Evolutionary conservation across 2,329 filamentous ascomycete genomes (phyloP).

Genomic region (Colletotrichum sp.): DNA sequence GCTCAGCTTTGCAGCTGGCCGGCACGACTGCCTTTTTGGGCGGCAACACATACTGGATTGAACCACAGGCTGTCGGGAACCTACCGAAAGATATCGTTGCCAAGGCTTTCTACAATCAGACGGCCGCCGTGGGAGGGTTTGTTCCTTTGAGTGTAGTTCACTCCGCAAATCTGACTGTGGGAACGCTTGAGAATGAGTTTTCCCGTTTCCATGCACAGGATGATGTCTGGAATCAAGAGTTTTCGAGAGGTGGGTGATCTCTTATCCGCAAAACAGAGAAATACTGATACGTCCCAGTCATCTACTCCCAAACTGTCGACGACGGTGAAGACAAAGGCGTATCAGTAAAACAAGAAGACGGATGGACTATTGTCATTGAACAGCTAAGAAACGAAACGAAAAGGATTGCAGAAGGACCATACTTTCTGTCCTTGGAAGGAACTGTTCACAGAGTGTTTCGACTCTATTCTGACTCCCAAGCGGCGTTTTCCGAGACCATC

Average conservation of each 20-base stretch:
- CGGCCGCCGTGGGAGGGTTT: neutral
- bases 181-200: neutral
- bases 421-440: neutral
- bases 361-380: neutral
- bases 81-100: neutral
- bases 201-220: neutral
- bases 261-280: neutral
- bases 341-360: neutral
- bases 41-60: neutral
- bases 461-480: conserved; percentile 27
- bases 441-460: neutral
- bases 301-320: neutral
- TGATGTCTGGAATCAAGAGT: neutral
- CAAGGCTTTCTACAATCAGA: neutral
- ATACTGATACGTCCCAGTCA: neutral
- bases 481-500: conserved; percentile 23
- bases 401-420: neutral
- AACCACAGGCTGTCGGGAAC: neutral
- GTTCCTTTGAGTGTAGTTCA: neutral
- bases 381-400: no score
- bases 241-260: neutral
- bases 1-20: neutral
- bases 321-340: no score
- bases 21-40: neutral
- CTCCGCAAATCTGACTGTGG: neutral